Evolutionary conservation across 768 basidiomycete species (phyloP).

Genomic region (Collybia mongolica): DNA sequence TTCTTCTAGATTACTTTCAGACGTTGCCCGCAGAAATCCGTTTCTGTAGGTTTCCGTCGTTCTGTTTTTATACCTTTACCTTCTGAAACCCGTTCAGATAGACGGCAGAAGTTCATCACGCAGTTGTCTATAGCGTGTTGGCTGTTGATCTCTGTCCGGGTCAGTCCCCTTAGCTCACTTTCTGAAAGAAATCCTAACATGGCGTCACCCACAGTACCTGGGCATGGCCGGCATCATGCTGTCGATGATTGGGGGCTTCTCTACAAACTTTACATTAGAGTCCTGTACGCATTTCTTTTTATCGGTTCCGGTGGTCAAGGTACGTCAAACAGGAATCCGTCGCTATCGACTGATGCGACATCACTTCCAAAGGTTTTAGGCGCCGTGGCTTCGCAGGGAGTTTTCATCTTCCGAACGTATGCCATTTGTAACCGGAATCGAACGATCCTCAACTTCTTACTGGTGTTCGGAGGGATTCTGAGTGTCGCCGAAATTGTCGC

Average conservation of each 20-base stretch:
- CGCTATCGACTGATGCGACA: background rate
- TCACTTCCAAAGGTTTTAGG: slow-evolving; percentile 12
- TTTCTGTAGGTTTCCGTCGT: slow-evolving; percentile 8
- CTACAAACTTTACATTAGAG: slow-evolving; percentile 10
- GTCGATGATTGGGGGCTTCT: slow-evolving; percentile 15
- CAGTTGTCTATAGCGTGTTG: too few relatives aligned
- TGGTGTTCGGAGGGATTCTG: slow-evolving; percentile 15
- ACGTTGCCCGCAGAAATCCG: slow-evolving; percentile 17
- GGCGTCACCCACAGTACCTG: slow-evolving; percentile 11
- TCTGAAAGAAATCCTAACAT: slow-evolving; percentile 14
- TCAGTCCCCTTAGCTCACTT: too few relatives aligned
- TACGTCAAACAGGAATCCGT: background rate
- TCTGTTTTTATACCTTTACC: background rate
- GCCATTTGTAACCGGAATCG: slow-evolving; percentile 14
- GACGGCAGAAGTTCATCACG: too few relatives aligned
- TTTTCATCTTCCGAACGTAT: slow-evolving; percentile 19
- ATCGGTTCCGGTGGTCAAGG: slow-evolving; percentile 16
- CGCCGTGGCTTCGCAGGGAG: slow-evolving; percentile 18
- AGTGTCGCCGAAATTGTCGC: slow-evolving; percentile 16
- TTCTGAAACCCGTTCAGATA: background rate
- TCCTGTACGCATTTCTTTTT: slow-evolving; percentile 14
- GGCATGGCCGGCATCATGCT: slow-evolving; percentile 17
- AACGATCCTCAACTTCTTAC: slow-evolving; percentile 12
- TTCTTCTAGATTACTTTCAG: slow-evolving; percentile 16
- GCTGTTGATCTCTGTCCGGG: too few relatives aligned